Conservation (phyloP, 306 rosid species). For the Glycyrrhiza uralensis region DNA sequence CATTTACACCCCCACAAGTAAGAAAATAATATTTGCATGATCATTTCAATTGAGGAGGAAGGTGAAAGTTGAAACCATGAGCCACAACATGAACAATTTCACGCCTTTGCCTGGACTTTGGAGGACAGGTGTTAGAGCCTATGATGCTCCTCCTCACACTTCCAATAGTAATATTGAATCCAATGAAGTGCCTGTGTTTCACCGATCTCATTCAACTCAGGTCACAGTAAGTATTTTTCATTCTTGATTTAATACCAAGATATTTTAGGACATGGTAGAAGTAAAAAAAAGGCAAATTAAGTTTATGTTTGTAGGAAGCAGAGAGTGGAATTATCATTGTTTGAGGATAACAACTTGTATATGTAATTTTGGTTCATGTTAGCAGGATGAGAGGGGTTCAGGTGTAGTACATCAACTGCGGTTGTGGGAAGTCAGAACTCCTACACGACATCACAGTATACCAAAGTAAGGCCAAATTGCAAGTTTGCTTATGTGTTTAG, state of each 20-base stretch:
- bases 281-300: neutral
- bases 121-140: conserved; percentile 30
- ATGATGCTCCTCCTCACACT: conserved; percentile 26
- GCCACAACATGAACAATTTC: conserved; percentile 40
- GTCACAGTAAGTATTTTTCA: conserved; percentile 35
- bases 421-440: conserved; percentile 24
- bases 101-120: conserved; percentile 14
- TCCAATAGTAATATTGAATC: conserved; percentile 27
- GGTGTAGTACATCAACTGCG: conserved; percentile 21
- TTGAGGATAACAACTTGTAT: neutral
- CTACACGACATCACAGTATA: conserved; percentile 19
- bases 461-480: conserved; percentile 38
- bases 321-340: neutral
- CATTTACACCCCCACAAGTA: neutral
- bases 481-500: neutral
- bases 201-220: conserved; percentile 34
- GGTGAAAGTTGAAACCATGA: conserved; percentile 42
- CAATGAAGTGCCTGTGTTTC: conserved; percentile 33
- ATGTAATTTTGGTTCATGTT: conserved; percentile 1
- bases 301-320: neutral
- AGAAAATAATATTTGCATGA: conserved; percentile 8
- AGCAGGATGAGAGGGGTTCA: conserved; percentile 43
- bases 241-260: neutral
- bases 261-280: neutral
- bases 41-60: conserved; percentile 1